phyloP scores from a whole-genome alignment of 192 early-diverging fungal species.

The Gamsiella multidivaricata region DNA sequence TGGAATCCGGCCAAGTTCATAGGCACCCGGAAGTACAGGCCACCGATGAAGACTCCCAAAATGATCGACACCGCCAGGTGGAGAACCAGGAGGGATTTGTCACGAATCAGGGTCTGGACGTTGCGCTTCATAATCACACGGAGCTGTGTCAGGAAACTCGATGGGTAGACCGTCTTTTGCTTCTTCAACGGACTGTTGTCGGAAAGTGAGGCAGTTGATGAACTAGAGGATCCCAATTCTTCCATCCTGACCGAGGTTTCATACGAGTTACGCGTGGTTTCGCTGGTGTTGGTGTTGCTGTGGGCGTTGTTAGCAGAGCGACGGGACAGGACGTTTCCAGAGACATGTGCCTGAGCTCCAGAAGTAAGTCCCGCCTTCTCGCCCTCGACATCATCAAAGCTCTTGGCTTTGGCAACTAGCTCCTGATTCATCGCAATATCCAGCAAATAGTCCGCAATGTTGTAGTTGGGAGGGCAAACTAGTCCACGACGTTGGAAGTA shows the following conservation, averaged over 20 bases:
- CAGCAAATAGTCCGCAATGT: constrained; percentile 54
- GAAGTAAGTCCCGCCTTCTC: constrained; percentile 16
- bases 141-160: constrained; percentile 68
- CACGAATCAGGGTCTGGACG: constrained; percentile 58
- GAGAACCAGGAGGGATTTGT: constrained; percentile 58
- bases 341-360: constrained; percentile 1
- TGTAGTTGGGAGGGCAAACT: constrained; percentile 50
- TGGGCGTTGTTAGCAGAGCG: too few species aligned
- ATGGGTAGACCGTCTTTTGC: constrained; percentile 31
- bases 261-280: not conserved
- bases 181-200: not conserved
- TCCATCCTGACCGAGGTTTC: constrained; percentile 26
- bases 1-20: constrained; percentile 73
- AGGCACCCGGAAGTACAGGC: constrained; percentile 71
- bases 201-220: constrained; percentile 12
- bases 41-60: constrained; percentile 72
- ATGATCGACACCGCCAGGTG: constrained; percentile 65
- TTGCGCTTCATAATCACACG: constrained; percentile 57
- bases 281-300: too few species aligned
- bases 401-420: constrained; percentile 4
- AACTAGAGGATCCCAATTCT: constrained; percentile 3
- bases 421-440: constrained; percentile 40
- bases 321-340: constrained; percentile 10
- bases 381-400: not conserved
- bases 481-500: constrained; percentile 51